Evolutionary conservation across 1,139 yeast species (phyloP), one percentile per base, ranked within the genome.

Genomic region (Entelexis paramagnoliae): DNA sequence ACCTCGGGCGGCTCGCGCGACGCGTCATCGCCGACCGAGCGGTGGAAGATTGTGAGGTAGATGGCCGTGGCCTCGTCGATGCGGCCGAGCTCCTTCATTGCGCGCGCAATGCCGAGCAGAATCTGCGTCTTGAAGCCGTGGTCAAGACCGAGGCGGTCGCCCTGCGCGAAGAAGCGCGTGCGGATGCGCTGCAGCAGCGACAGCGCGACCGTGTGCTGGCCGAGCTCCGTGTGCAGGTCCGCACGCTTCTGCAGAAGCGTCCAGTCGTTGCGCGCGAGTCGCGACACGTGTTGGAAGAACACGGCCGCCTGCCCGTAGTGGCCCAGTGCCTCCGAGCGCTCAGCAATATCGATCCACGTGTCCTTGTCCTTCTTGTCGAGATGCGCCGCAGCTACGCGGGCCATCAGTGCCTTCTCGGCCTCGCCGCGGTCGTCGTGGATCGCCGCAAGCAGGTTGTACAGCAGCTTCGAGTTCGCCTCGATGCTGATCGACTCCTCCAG

Each of bases 291-390:
- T 24, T 82, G 76, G 63, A 81, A 88, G 69, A 95, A 87, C 59
- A 81, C 79, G 14, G 87, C 75, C 0, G 97, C 96, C 64, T 87
- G 96, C 39, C 83, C 79, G 3, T 74, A 71, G 59, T 81, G 83
- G 0, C 87, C 93, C 59, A 84, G 68, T 43, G 82, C 83, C 6
- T 73, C 72, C 52, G 95, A 81, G 53, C 86, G 68, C 52, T 80
- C 84, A 0, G 94, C 97, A 33, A 87, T 87, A 46, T 76, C 79
- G 33, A 80, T 79, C 97, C 97, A 91, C 57, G 87, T 82, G 28
- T 79, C 83, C 55, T 78, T 77, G 66, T 86, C 93, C 66, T 81
- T 76, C 2, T 87, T 81, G 60, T 83, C 84, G 29, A 85, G 72
- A 63, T 81, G 87, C 1, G 95, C 95, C 0, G 95, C 96, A 36